Percentiles rank a stretch among this genome's conserved stretches.
Evolutionary conservation across 2,329 filamentous ascomycete species (phyloP).

Genomic region (Aspergillus aculeatus): DNA sequence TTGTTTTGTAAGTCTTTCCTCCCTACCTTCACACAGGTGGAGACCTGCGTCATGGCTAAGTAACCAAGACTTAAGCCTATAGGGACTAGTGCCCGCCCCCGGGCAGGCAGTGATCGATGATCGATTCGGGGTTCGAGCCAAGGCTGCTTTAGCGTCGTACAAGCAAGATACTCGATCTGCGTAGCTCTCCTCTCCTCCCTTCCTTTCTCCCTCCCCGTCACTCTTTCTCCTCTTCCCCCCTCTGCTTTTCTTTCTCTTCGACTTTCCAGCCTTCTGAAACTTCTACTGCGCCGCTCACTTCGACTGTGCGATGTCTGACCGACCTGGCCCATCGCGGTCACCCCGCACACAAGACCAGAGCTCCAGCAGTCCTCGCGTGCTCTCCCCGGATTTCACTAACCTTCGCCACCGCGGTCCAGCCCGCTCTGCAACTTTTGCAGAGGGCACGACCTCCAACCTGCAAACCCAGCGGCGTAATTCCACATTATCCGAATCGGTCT

Average conservation of each 20-base stretch:
- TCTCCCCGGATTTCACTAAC: slow-evolving; percentile 19
- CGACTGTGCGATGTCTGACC: slow-evolving; percentile 17
- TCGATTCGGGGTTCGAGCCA: background rate
- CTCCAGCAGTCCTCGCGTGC: slow-evolving; percentile 10
- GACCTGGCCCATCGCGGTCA: slow-evolving; percentile 15
- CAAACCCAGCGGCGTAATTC: slow-evolving; percentile 66
- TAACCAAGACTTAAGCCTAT: background rate
- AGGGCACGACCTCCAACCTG: slow-evolving; percentile 26
- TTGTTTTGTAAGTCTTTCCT: too few relatives aligned
- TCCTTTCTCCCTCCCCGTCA: background rate
- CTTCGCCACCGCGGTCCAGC: slow-evolving; percentile 38
- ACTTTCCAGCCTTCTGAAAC: background rate
- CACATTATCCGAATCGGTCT: slow-evolving; percentile 72
- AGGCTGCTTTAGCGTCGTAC: background rate
- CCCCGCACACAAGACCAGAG: slow-evolving; percentile 11
- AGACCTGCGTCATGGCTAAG: background rate
- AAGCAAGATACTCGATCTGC: slow-evolving; percentile 4
- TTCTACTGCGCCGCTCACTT: background rate
- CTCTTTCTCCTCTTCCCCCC: background rate
- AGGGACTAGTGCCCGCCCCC: background rate
- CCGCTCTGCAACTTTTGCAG: slow-evolving; percentile 39
- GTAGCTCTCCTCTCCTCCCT: background rate
- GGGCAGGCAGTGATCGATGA: background rate
- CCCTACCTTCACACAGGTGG: background rate
- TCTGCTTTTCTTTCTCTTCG: background rate